Percentiles rank a stretch among this genome's conserved stretches.
Evolutionary conservation across 805 yeast genomes (phyloP).

Genomic region (Kregervanrija pseudodelftensis): DNA sequence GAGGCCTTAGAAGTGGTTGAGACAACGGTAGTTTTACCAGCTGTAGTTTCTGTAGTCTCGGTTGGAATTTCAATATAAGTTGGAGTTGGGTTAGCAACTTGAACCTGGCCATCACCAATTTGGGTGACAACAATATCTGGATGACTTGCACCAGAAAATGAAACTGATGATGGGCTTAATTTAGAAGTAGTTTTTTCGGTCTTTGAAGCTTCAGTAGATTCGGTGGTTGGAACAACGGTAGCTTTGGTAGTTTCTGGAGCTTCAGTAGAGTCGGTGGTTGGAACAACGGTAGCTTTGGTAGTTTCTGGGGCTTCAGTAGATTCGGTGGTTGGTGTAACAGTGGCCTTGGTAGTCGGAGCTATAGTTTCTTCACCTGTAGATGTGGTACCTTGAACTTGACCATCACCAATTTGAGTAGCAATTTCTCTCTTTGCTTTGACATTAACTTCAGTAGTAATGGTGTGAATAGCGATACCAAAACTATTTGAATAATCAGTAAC

Average conservation of each 20-base stretch:
- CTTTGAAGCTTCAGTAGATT: constrained; percentile 16
- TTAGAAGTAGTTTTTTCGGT: constrained; percentile 1
- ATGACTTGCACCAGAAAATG: neutral
- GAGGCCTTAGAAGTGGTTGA: constrained; percentile 33
- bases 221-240: constrained; percentile 29
- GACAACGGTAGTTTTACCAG: constrained; percentile 21
- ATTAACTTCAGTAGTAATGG: constrained; percentile 34
- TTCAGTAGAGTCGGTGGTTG: constrained; percentile 25
- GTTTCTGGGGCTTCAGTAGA: constrained; percentile 21
- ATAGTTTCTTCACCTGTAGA: constrained; percentile 24
- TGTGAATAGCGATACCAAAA: constrained; percentile 67
- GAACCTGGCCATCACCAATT: constrained; percentile 39
- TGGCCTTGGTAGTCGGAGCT: constrained; percentile 29
- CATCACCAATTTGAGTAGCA: constrained; percentile 40
- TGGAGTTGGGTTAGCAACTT: constrained; percentile 29
- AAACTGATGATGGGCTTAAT: neutral
- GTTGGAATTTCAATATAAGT: constrained; percentile 23
- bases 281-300: constrained; percentile 29
- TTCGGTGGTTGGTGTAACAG: constrained; percentile 28
- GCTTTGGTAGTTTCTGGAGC: constrained; percentile 23
- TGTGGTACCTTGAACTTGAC: constrained; percentile 36
- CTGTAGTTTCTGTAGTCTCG: constrained; percentile 6
- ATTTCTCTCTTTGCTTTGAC: constrained; percentile 26
- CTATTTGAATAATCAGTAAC: constrained; percentile 46
- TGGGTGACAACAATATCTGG: constrained; percentile 12